A percentile compares a stretch with the other conserved stretches of the same genome.
Conservation (phyloP, 192 early-diverging fungal species). For the Coemansia sp. region DNA sequence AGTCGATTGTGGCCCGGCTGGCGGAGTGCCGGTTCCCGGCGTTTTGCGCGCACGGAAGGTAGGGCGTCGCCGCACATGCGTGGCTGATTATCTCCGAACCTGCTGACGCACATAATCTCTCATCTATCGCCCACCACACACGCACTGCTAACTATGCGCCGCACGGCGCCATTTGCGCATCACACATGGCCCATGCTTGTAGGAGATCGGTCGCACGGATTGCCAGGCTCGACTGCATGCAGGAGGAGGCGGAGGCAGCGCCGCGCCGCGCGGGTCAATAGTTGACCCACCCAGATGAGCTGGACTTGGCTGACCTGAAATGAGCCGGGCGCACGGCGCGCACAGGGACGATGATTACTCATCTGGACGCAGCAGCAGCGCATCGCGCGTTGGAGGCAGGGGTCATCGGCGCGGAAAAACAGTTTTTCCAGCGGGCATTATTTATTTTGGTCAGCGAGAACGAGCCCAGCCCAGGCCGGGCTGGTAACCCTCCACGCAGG, state of each 20-base stretch:
- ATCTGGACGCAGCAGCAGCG: too few relatives aligned
- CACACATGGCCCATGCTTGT: background rate
- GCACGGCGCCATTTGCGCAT: too few relatives aligned
- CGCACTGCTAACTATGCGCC: too few relatives aligned
- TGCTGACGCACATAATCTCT: background rate
- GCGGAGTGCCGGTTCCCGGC: slow-evolving; percentile 29
- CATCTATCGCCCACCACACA: background rate
- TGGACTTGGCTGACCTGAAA: too few relatives aligned
- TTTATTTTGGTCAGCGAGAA: background rate
- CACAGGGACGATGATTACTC: too few relatives aligned
- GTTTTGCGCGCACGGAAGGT: slow-evolving; percentile 48
- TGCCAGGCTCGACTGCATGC: slow-evolving; percentile 6
- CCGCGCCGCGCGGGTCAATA: too few relatives aligned
- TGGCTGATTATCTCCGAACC: background rate
- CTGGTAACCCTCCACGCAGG: too few relatives aligned
- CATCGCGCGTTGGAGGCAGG: too few relatives aligned
- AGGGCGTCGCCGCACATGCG: slow-evolving; percentile 5
- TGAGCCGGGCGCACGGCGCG: too few relatives aligned
- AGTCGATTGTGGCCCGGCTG: slow-evolving; percentile 17
- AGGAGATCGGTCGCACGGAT: slow-evolving; percentile 21
- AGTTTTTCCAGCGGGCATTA: background rate
- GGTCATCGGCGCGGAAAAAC: background rate
- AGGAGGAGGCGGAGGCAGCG: background rate
- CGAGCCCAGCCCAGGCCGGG: too few relatives aligned
- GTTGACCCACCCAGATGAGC: too few relatives aligned